Base-by-base conservation (phyloP, 108 stramenopile genomes). In the Fistulifera pelliculosa region DNA sequence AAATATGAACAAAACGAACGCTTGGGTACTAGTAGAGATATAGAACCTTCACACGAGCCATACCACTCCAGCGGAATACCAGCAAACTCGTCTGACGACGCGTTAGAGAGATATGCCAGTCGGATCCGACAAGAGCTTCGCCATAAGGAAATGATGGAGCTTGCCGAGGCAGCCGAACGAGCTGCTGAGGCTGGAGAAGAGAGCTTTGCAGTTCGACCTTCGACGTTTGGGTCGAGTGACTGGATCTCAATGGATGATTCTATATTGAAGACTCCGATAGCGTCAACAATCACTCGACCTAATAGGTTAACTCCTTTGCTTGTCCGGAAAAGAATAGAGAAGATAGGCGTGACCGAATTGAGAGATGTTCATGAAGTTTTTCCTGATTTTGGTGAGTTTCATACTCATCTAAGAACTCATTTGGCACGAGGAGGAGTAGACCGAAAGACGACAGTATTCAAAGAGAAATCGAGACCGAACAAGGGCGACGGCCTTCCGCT, bases 151-250 rank as follows among this genome's bases (percentile, higher is more conserved):
- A 42, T 75, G 25, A 28, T 62, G 11, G 74, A 70, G 35, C 18
- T 75, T 1, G 69, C 74, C 15, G 18, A 28, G 13, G 68, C 55
- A 13, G 74, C 74, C 7, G 69, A 75, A 47, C 44, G 61, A 24
- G 69, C 69, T 17, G 74, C 74, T 11, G 69, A 66, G 15, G 55
- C 55, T 12, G 74, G 74, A 12, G 25, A 56, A 16, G 54, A 62
- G 10, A 60, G 28, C n/a, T 75, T 75, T 44, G 44, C 61, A 6
- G 61, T 47, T 16, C 23, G 41, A 26, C 55, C 69, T n/a, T 68
- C 65, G 21, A 66, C 74, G 10, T 71, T 70, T 63, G 65, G 47
- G 6, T 7, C n/a, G 6, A 28, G 12, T 12, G 25, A 19, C 10
- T 44, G 38, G 70, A 71, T 4, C 8, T 4, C 39, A 6, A 22